These are phyloP conservation scores for Xylariaceae sp. DNA, from an alignment of 2,329 filamentous ascomycete species.

Conservation along the genomic window DNA sequence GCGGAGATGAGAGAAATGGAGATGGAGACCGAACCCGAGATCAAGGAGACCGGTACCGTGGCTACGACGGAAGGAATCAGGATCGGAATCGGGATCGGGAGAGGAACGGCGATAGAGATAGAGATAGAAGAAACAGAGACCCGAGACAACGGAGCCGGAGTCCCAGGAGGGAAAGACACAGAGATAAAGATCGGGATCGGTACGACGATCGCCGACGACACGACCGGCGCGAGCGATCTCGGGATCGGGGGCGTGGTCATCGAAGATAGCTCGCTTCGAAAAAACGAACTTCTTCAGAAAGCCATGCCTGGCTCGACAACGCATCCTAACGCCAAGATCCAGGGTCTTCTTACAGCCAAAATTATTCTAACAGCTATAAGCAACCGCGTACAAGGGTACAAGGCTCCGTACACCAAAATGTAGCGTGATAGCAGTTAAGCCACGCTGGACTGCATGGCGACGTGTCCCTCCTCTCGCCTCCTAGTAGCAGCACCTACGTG, in stretches of 20 bases:
- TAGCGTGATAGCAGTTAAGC: no score
- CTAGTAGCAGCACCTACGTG: no score
- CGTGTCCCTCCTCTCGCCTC: no score
- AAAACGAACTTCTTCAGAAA: no score
- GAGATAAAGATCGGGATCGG: constrained; percentile 9
- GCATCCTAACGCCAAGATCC: no score
- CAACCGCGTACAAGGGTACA: no score
- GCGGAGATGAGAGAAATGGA: constrained; percentile 4
- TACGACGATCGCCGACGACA: constrained; percentile 16
- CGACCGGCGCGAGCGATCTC: constrained; percentile 16
- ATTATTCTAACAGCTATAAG: no score
- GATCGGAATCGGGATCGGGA: not conserved
- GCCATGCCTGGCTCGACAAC: no score
- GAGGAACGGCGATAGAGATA: constrained; percentile 18
- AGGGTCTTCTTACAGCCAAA: no score
- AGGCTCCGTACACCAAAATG: no score
- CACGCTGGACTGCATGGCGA: no score
- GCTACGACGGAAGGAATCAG: not conserved
- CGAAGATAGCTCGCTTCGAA: no score
- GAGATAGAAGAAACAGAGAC: constrained; percentile 23
- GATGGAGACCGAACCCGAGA: not conserved
- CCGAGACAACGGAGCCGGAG: constrained; percentile 25
- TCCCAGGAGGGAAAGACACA: constrained; percentile 20
- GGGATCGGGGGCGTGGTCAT: constrained; percentile 13
- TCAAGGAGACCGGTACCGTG: not conserved